Percentiles rank a stretch among this genome's conserved stretches.
Conservation (phyloP, 495 filamentous ascomycete genomes). For the Talaromyces thailandensis region DNA sequence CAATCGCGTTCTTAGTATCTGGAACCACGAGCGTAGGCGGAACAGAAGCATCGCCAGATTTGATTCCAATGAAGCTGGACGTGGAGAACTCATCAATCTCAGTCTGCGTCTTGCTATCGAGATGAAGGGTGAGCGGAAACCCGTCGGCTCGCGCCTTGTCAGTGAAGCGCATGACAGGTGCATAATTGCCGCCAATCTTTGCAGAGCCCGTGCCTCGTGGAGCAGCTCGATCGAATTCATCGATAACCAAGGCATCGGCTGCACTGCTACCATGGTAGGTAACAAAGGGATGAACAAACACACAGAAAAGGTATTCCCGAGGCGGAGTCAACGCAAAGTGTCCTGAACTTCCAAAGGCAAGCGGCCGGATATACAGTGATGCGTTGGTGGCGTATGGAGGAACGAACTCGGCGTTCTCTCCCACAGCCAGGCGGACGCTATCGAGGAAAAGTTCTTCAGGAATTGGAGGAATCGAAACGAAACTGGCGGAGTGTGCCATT, state of each 20-base stretch:
- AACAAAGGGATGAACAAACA: constrained; percentile 29
- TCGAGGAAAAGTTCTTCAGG: constrained; percentile 26
- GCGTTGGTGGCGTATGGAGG: constrained; percentile 29
- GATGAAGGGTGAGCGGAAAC: constrained; percentile 37
- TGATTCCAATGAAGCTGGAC: constrained; percentile 36
- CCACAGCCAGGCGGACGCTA: constrained; percentile 27
- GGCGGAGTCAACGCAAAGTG: constrained; percentile 22
- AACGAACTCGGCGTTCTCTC: constrained; percentile 32
- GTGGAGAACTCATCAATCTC: constrained; percentile 41
- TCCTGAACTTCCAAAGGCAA: constrained; percentile 29
- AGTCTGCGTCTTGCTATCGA: constrained; percentile 33
- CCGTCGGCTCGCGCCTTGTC: constrained; percentile 31
- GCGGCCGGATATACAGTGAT: constrained; percentile 35
- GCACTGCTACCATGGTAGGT: constrained; percentile 29
- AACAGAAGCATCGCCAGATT: constrained; percentile 13
- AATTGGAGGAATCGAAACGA: constrained; percentile 30
- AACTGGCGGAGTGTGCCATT: constrained; percentile 17
- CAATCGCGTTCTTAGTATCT: constrained; percentile 54
- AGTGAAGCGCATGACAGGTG: constrained; percentile 36
- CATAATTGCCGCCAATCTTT: constrained; percentile 54
- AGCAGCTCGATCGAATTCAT: constrained; percentile 51
- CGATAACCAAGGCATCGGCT: constrained; percentile 32
- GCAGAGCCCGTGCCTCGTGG: constrained; percentile 44
- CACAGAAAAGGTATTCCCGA: constrained; percentile 28
- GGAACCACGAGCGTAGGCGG: constrained; percentile 45